phyloP scores from a whole-genome alignment of 2,329 filamentous ascomycete species.

The Escovopsis weberi region DNA sequence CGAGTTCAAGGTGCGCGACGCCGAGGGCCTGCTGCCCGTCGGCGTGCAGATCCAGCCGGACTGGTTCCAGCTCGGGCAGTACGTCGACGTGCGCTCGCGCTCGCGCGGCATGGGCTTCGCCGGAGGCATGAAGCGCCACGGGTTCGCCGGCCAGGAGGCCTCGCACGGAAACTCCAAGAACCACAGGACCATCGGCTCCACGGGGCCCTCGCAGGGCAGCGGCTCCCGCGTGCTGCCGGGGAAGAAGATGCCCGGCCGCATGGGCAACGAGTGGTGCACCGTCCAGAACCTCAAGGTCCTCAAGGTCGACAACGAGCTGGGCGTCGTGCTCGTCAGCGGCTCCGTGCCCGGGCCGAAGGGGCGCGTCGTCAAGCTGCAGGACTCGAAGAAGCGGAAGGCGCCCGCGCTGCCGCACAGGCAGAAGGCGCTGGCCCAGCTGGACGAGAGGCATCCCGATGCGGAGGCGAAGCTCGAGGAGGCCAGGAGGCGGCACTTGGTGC shows the following conservation, averaged over 20 bases:
- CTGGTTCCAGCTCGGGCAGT: conserved; percentile 86
- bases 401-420: conserved; percentile 35
- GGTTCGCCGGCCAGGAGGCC: conserved; percentile 75
- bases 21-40: conserved; percentile 58
- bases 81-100: conserved; percentile 68
- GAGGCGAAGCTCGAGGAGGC: conserved; percentile 33
- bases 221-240: conserved; percentile 87
- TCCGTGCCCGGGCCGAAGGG: conserved; percentile 80
- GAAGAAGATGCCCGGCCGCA: conserved; percentile 95
- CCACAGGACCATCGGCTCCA: conserved; percentile 82
- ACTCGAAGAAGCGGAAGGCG: conserved; percentile 71
- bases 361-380: conserved; percentile 69
- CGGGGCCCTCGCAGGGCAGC: conserved; percentile 78
- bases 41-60: conserved; percentile 67
- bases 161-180: conserved; percentile 93
- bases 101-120: conserved; percentile 85
- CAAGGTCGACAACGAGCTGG: conserved; percentile 74
- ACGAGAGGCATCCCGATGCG: conserved; percentile 33
- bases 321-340: conserved; percentile 78
- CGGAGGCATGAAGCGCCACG: conserved; percentile 95
- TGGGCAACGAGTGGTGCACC: conserved; percentile 82
- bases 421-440: conserved; percentile 26
- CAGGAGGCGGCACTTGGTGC: conserved; percentile 34
- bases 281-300: conserved; percentile 84
- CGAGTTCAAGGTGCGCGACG: conserved; percentile 74